phyloP scores from a whole-genome alignment of 768 basidiomycete species.

The Scleroderma bovista region DNA sequence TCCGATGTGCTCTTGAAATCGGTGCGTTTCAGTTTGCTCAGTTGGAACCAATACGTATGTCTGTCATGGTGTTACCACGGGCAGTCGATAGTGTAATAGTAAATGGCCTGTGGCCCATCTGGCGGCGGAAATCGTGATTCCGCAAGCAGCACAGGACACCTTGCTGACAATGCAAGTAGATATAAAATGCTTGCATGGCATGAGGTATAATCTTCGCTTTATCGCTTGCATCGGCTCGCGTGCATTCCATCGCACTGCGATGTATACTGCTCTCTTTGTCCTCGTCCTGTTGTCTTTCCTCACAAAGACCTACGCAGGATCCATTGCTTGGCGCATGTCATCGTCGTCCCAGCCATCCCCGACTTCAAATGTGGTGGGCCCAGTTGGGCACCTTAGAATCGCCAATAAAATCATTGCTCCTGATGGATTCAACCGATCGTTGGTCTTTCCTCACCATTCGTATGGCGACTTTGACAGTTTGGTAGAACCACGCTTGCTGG shows the following conservation, averaged over 20 bases:
- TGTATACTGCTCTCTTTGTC: background rate
- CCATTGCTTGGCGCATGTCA: constrained; percentile 13
- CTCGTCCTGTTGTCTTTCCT: background rate
- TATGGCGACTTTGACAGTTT: background rate
- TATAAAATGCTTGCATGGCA: no score
- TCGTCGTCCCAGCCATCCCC: background rate
- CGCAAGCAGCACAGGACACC: no score
- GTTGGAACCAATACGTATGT: no score
- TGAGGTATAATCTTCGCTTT: no score
- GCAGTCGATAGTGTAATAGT: no score
- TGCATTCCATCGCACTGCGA: background rate
- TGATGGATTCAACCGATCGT: constrained; percentile 44
- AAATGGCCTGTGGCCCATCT: no score
- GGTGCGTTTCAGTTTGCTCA: no score
- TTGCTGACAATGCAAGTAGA: no score
- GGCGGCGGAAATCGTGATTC: no score
- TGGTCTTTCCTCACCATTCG: background rate
- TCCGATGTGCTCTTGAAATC: no score
- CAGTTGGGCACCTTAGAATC: constrained; percentile 26
- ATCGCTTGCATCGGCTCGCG: no score
- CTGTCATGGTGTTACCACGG: no score
- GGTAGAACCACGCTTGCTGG: constrained; percentile 38
- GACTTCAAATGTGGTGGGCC: constrained; percentile 9
- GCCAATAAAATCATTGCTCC: constrained; percentile 38
- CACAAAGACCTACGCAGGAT: constrained; percentile 26